Evolutionary conservation across 192 early-diverging fungal species (phyloP).

Genomic region (Geranomyces michiganensis): DNA sequence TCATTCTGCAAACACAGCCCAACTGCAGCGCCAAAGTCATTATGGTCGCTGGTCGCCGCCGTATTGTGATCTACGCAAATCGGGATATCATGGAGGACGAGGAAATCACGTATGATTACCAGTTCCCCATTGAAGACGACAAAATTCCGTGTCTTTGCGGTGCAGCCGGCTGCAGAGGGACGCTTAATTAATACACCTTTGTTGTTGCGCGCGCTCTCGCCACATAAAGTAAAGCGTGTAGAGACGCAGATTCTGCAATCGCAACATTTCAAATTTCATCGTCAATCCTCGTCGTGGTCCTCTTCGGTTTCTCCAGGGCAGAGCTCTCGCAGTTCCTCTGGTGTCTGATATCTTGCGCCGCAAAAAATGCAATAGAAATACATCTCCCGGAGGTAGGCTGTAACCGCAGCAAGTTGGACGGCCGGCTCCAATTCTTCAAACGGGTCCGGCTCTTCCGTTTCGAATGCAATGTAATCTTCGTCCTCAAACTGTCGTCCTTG

Average conservation of each 20-base stretch:
- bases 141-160: slow-evolving; percentile 99
- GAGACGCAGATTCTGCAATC: too few relatives aligned
- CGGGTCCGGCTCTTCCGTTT: not conserved
- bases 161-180: slow-evolving; percentile 52
- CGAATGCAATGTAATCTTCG: slow-evolving; percentile 8
- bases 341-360: slow-evolving; percentile 52
- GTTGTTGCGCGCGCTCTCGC: too few relatives aligned
- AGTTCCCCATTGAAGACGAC: slow-evolving; percentile 87
- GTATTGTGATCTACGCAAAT: slow-evolving; percentile 98
- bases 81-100: slow-evolving; percentile 90
- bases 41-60: slow-evolving; percentile 86
- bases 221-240: too few relatives aligned
- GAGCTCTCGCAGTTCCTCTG: slow-evolving; percentile 54
- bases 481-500: not conserved
- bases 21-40: slow-evolving; percentile 98
- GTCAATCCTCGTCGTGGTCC: slow-evolving; percentile 52
- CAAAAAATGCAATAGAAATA: slow-evolving; percentile 76
- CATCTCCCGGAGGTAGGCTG: slow-evolving; percentile 52
- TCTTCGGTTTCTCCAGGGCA: slow-evolving; percentile 67
- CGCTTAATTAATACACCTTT: slow-evolving; percentile 20
- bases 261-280: too few relatives aligned
- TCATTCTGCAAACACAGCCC: slow-evolving; percentile 60
- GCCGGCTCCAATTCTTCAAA: slow-evolving; percentile 34
- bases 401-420: slow-evolving; percentile 54
- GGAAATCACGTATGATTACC: slow-evolving; percentile 99